A percentile compares a stretch with the other conserved stretches of the same genome.
Conservation (phyloP, 345 rosid genomes). For the Aurinia saxatilis region DNA sequence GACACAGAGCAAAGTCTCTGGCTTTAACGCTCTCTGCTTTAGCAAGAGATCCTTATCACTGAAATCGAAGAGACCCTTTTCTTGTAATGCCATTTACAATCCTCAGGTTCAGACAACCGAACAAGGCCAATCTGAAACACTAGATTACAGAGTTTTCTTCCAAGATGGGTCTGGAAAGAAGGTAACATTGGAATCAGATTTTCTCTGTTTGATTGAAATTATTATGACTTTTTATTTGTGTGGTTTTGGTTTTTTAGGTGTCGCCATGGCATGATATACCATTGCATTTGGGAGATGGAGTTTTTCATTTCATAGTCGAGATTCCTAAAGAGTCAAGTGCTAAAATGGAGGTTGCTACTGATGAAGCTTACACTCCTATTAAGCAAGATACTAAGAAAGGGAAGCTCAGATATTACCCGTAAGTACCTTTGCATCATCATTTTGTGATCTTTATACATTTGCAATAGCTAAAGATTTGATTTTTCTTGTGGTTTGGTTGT, state of each 20-base stretch:
- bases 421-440: not conserved
- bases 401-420: constrained; percentile 35
- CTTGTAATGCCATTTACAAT: constrained; percentile 46
- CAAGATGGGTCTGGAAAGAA: constrained; percentile 48
- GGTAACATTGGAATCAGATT: constrained; percentile 20
- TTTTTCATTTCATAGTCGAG: constrained; percentile 74
- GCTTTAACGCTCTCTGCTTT: constrained; percentile 12
- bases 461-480: not conserved
- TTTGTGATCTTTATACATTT: not conserved
- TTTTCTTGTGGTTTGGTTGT: not conserved
- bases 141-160: constrained; percentile 65
- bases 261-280: constrained; percentile 99
- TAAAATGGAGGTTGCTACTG: constrained; percentile 98
- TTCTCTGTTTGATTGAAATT: no score
- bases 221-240: no score
- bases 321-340: constrained; percentile 92
- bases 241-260: constrained; percentile 32
- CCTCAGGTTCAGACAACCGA: constrained; percentile 45
- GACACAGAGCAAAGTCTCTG: not conserved
- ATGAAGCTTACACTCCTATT: constrained; percentile 82
- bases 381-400: constrained; percentile 59
- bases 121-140: constrained; percentile 64
- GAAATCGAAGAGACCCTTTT: constrained; percentile 35
- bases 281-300: constrained; percentile 70
- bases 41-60: not conserved